Percentiles rank a stretch among this genome's conserved stretches.
These are phyloP conservation scores for Neltuma alba DNA, from an alignment of 306 rosid genomes.

Conservation along the genomic window DNA sequence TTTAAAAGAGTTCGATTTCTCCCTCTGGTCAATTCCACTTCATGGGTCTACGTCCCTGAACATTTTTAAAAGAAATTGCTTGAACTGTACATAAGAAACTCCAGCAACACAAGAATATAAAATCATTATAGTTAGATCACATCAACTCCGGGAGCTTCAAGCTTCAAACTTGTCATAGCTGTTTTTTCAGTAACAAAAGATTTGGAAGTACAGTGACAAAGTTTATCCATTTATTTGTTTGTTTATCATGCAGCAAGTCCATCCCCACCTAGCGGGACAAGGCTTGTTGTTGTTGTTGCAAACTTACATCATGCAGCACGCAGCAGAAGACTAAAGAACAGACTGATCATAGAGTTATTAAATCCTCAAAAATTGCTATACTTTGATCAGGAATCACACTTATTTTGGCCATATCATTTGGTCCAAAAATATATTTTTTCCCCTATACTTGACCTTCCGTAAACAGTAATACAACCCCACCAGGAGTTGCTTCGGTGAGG, in stretches of 20 bases:
- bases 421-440: not conserved
- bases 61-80: not conserved
- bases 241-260: not conserved
- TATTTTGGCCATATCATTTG: not conserved
- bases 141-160: not conserved
- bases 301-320: not conserved
- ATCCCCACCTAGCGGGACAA: not conserved
- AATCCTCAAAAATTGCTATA: not conserved
- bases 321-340: not conserved
- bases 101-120: not conserved
- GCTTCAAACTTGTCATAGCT: not conserved
- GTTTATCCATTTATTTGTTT: not conserved
- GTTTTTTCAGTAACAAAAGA: not conserved
- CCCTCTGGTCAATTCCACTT: not conserved
- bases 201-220: not conserved
- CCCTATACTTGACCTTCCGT: not conserved
- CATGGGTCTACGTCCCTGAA: not conserved
- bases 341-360: not conserved
- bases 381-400: not conserved
- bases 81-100: not conserved
- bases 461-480: not conserved
- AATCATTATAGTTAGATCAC: not conserved
- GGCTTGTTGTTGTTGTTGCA: not conserved
- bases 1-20: not conserved
- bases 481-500: not conserved